These are phyloP conservation scores for Cornus florida DNA, from an alignment of 148 eudicot genomes.

Conservation along the genomic window DNA sequence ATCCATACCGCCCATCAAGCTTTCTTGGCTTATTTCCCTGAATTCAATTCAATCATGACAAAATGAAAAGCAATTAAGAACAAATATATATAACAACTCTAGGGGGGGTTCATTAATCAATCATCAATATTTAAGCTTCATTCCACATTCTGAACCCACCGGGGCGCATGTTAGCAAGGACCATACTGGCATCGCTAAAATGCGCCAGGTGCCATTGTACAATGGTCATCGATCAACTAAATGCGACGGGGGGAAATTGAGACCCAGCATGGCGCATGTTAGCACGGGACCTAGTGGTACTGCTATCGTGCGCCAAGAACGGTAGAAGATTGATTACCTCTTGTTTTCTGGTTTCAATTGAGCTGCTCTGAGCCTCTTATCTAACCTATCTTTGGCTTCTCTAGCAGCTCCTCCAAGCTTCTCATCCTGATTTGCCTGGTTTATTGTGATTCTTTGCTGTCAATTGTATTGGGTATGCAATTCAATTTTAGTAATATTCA, in stretches of 20 bases:
- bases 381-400: conserved; percentile 75
- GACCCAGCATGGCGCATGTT: background rate
- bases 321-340: conserved; percentile 22
- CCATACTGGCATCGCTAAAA: background rate
- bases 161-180: background rate
- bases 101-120: too few relatives aligned
- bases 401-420: conserved; percentile 65
- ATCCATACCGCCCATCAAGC: conserved; percentile 9
- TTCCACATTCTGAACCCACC: background rate
- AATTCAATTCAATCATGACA: background rate
- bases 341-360: conserved; percentile 31
- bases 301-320: background rate
- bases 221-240: too few relatives aligned
- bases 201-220: background rate
- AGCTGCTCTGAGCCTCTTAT: conserved; percentile 50
- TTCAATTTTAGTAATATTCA: background rate
- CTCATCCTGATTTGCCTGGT: conserved; percentile 32
- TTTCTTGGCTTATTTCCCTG: conserved; percentile 34
- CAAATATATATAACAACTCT: background rate
- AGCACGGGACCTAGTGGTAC: too few relatives aligned
- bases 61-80: background rate
- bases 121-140: too few relatives aligned
- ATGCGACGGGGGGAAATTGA: too few relatives aligned
- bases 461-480: background rate
- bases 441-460: conserved; percentile 28